These are phyloP conservation scores for Pichia sp. DNA, from an alignment of 1,139 yeast genomes.

Conservation along the genomic window DNA sequence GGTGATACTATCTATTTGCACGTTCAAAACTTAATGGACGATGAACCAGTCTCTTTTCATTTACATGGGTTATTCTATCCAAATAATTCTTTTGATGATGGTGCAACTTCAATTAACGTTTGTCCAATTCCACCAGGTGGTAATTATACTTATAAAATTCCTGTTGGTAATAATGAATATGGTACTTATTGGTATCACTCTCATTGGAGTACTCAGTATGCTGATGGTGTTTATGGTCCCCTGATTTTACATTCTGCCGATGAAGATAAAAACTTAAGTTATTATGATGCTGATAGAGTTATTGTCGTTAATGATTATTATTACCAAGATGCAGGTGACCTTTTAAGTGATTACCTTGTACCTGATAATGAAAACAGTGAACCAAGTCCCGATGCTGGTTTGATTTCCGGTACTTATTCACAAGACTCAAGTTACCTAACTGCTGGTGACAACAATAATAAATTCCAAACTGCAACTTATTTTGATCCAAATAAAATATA, in stretches of 20 bases:
- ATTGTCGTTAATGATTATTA: constrained; percentile 19
- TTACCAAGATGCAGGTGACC: constrained; percentile 12
- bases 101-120: constrained; percentile 41
- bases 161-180: constrained; percentile 32
- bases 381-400: constrained; percentile 22
- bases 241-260: constrained; percentile 25
- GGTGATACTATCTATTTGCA: constrained; percentile 33
- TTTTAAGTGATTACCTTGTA: constrained; percentile 14
- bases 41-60: constrained; percentile 36
- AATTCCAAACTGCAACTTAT: constrained; percentile 21
- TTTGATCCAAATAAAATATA: constrained; percentile 29
- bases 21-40: constrained; percentile 25
- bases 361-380: constrained; percentile 30
- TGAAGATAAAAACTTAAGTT: constrained; percentile 24
- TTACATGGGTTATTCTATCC: constrained; percentile 43
- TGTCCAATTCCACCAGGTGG: constrained; percentile 35
- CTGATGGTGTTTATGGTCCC: constrained; percentile 44
- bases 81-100: constrained; percentile 37
- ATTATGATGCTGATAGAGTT: constrained; percentile 23
- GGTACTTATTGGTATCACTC: constrained; percentile 51
- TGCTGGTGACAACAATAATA: constrained; percentile 19
- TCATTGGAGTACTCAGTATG: constrained; percentile 42
- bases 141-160: constrained; percentile 35
- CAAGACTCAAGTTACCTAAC: constrained; percentile 13
- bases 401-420: constrained; percentile 19